Evolutionary conservation across 768 basidiomycete species (phyloP), one percentile per base, ranked within the genome.

Genomic region (Pleurotus citrinopileatus): DNA sequence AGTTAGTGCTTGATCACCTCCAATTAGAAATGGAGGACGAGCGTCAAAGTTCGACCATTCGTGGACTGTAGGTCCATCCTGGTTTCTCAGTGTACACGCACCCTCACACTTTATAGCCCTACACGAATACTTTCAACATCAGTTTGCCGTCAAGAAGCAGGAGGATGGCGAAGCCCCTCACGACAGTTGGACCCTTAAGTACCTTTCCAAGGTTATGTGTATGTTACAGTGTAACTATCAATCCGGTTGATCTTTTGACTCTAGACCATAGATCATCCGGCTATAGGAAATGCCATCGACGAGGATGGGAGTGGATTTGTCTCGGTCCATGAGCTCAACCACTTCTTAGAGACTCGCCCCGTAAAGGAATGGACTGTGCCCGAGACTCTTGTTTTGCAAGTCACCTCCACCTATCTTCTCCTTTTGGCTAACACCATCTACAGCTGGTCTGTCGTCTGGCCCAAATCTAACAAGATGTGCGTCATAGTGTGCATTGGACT

Each of bases 11-110:
- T n/a, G n/a, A n/a, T n/a, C n/a, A n/a, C n/a, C n/a, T n/a, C n/a
- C n/a, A n/a, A n/a, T n/a, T n/a, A n/a, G n/a, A n/a, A 56, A 13
- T 65, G 64, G 64, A 60, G 62, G 17, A 54, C 58, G 19, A 65
- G 64, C 47, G 59, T 61, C 17, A 65, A 65, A 51, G 57, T 54
- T 28, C 44, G 63, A 8, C 53, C 48, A 13, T 63, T 65, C 25
- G 59, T 64, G 22, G 64, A 65, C 42, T 63, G 64, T 64, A 42
- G 13, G 60, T 6, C 29, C 43, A 9, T 15, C 32, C 8, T 4
- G 5, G 12, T 19, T 9, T 9, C 9, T n/a, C n/a, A n/a, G n/a
- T n/a, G n/a, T n/a, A 9, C 9, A 22, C 26, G 17, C 5, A 12
- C 13, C 3, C 17, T 37, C 4, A 38, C 19, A 1, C 19, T 17